phyloP scores from a whole-genome alignment of 2,329 filamentous ascomycete genomes.

The Hymenoscyphus fraxineus region DNA sequence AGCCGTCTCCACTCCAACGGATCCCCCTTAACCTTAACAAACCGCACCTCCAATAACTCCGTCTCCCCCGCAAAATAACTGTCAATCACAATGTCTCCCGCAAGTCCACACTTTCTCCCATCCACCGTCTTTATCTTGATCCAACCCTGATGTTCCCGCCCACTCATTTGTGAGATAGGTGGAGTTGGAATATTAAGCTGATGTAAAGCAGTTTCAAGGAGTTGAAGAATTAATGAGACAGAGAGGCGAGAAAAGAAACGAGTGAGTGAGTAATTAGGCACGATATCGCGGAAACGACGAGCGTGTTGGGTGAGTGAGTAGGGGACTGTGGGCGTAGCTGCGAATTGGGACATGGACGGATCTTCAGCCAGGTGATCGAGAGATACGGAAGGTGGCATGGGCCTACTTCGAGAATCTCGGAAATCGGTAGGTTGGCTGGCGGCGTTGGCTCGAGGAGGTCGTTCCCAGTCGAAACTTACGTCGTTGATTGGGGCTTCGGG shows the following conservation, averaged over 20 bases:
- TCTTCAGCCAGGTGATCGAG: slow-evolving; percentile 74
- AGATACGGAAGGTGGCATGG: slow-evolving; percentile 34
- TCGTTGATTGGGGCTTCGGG: slow-evolving; percentile 75
- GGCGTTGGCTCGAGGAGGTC: slow-evolving; percentile 45
- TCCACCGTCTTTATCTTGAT: slow-evolving; percentile 75
- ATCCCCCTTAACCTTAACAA: slow-evolving; percentile 93
- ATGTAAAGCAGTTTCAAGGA: slow-evolving; percentile 77
- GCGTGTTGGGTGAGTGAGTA: slow-evolving; percentile 86
- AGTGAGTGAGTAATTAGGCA: slow-evolving; percentile 81
- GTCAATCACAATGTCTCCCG: slow-evolving; percentile 73
- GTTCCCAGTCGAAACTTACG: slow-evolving; percentile 82
- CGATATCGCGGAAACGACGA: slow-evolving; percentile 82
- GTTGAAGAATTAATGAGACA: slow-evolving; percentile 69
- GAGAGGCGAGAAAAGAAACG: slow-evolving; percentile 87
- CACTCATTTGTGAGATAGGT: slow-evolving; percentile 42
- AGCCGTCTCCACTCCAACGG: slow-evolving; percentile 94
- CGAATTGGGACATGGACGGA: slow-evolving; percentile 83
- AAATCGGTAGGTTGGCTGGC: slow-evolving; percentile 43
- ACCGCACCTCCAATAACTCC: slow-evolving; percentile 78
- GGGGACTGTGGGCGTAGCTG: slow-evolving; percentile 71
- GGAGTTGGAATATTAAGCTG: slow-evolving; percentile 74
- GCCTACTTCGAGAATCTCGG: slow-evolving; percentile 16
- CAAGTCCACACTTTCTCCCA: slow-evolving; percentile 65
- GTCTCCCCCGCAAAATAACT: slow-evolving; percentile 52
- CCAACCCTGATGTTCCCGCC: slow-evolving; percentile 54